phyloP scores from a whole-genome alignment of 768 basidiomycete genomes.

The Pholiota conissans region DNA sequence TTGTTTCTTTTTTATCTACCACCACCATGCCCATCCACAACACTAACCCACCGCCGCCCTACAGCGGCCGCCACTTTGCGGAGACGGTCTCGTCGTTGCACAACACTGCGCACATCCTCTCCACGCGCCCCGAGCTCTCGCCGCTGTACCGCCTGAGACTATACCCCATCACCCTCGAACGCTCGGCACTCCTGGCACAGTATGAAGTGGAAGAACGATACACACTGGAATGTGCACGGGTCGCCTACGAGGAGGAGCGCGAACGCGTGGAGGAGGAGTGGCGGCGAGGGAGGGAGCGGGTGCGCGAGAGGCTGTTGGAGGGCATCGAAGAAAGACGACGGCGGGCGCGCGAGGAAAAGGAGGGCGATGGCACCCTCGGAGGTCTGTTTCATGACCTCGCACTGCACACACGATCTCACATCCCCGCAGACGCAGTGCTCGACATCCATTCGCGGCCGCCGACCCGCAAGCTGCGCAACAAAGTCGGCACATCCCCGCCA shows the following conservation, averaged over 20 bases:
- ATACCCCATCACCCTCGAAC: constrained; percentile 73
- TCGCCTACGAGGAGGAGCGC: constrained; percentile 76
- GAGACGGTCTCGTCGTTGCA: constrained; percentile 66
- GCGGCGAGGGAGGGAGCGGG: constrained; percentile 70
- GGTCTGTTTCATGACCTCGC: constrained; percentile 38
- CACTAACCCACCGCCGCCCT: constrained; percentile 6
- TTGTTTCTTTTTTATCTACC: background rate
- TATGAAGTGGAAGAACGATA: constrained; percentile 67
- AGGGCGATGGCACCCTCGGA: constrained; percentile 79
- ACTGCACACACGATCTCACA: constrained; percentile 4
- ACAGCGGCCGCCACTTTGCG: constrained; percentile 59
- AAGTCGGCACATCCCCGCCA: constrained; percentile 75
- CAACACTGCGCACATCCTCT: constrained; percentile 57
- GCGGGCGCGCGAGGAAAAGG: constrained; percentile 84
- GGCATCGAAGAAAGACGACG: constrained; percentile 82
- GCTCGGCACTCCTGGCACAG: constrained; percentile 71
- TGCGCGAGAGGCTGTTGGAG: constrained; percentile 76
- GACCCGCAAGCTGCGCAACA: constrained; percentile 84
- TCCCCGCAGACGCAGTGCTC: constrained; percentile 60
- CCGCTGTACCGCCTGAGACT: constrained; percentile 70
- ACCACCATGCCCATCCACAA: constrained; percentile 1
- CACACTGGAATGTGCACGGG: constrained; percentile 63
- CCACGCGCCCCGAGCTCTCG: constrained; percentile 66
- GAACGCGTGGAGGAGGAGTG: constrained; percentile 83
- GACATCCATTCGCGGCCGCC: constrained; percentile 79